Base-by-base conservation (phyloP, 805 yeast genomes). In the Tetrapisispora fleetii region DNA sequence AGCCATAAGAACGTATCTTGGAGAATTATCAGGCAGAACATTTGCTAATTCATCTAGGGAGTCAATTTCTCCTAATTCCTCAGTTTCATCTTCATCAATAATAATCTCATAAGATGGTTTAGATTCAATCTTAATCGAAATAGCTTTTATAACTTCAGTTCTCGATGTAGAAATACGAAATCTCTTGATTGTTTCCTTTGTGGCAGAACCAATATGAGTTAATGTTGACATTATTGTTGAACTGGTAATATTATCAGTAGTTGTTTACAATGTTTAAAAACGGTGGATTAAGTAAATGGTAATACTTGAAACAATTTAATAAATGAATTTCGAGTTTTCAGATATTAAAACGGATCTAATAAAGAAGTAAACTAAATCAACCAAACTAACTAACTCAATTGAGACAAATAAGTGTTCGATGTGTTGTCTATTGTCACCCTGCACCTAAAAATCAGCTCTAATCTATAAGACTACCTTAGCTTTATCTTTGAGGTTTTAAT, bases 21-120 rank as follows among this genome's bases (percentile, higher is more conserved):
- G 95, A 13, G 81, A 67, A 58, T 81, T 87, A 53, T 85, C 95
- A 0, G 96, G 96, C 42, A 89, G 66, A 50, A 80, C 86, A 47
- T 87, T 95, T 6, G 73, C 71, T 40, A 89, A 71, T 39, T 81
- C 88, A 40, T 77, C 85, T 9, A 85, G 37, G 5, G 54, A 58
- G 17, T 49, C 52, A 33, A 80, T 63, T 16, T 73, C 71, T n/a
- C 74, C 75, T 8, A 69, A 67, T 27, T 69, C 88, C 43, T 84
- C 83, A 44, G 69, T 66, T 59, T 78, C 80, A 65, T 55, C 58
- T 11, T 58, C 59, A 40, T 58, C 66, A 32, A 67, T 54, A 17
- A 60, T 56, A 38, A 65, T 60, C 40, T 58, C 66, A 50, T 59
- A 64, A 10, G 67, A 60, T 14, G 65, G 64, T 28, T 57, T 60